Evolutionary conservation across 768 basidiomycete species (phyloP), one percentile per base, ranked within the genome.

Genomic region (Collybia sp.): DNA sequence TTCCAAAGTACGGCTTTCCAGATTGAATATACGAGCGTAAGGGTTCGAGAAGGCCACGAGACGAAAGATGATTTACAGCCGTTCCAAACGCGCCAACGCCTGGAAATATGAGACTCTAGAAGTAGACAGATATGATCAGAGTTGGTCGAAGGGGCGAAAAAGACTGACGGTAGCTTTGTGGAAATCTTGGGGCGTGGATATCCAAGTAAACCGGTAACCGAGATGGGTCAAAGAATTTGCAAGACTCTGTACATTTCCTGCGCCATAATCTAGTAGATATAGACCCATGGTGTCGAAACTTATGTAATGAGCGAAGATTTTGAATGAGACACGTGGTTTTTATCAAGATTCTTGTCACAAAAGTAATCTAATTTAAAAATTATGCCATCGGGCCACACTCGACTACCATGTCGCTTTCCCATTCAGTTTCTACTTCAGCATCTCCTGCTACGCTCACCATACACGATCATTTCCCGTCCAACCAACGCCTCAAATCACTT

Each of bases 241-340:
- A 34, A 98, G 82, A 58, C 88, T 92, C 69, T 85, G 85, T 39
- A 93, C 90, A 60, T 93, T 97, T 16, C 94, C 94, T 43, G 94
- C 94, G 63, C 94, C 94, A 61, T 98, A 96, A 65, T 97, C 95
- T 53, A 98, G 85, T 57, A 98, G 80, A 66, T 83, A 98, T 53
- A 96, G 82, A 9, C 61, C 63, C 69, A 69, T 70, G 40, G 50
- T 43, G 25, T 34, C 9, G 30, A 6, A n/a, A 30, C 13, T 31
- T 5, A n/a, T n/a, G n/a, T n/a, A n/a, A 49, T 40, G 48, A 37
- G 30, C 37, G 43, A 43, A 43, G 33, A 51, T 51, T 34, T 37
- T 10, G 32, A 41, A 44, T 45, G 12, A 25, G 25, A 3, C 25
- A 35, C 47, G 30, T 19, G 36, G 33, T 35, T 35, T 45, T 19